A percentile compares a stretch with the other conserved stretches of the same genome.
These are phyloP conservation scores for Fusarium sp. DNA, from an alignment of 2,329 filamentous ascomycete species.

Conservation along the genomic window DNA sequence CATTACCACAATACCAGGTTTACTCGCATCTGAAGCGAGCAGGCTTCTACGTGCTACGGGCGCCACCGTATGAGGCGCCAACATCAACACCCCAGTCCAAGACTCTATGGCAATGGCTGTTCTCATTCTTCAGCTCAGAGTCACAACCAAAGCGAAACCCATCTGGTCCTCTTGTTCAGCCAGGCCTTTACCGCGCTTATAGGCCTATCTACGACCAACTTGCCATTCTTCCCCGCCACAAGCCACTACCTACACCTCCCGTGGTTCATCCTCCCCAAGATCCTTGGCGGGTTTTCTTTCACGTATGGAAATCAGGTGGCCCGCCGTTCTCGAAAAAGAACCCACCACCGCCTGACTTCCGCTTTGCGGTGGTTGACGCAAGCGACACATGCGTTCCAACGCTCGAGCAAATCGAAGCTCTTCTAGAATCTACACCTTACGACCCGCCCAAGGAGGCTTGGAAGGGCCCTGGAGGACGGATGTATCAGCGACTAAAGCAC, in stretches of 20 bases:
- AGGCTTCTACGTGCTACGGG: conserved; percentile 83
- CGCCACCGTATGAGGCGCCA: conserved; percentile 52
- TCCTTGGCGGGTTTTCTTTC: conserved; percentile 78
- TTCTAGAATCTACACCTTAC: conserved; percentile 78
- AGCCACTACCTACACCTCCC: conserved; percentile 54
- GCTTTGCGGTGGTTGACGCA: conserved; percentile 82
- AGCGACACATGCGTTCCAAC: conserved; percentile 76
- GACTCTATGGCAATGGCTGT: conserved; percentile 62
- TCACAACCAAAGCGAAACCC: conserved; percentile 42
- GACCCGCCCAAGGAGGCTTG: conserved; percentile 60
- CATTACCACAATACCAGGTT: conserved; percentile 84
- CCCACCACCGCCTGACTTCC: conserved; percentile 82
- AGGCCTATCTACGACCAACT: conserved; percentile 78
- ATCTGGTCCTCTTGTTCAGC: conserved; percentile 66
- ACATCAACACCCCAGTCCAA: conserved; percentile 28
- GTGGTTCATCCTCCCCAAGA: conserved; percentile 45
- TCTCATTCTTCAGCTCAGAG: conserved; percentile 53
- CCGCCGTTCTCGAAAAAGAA: conserved; percentile 78
- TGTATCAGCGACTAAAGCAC: conserved; percentile 83
- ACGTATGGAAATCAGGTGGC: conserved; percentile 77
- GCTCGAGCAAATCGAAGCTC: conserved; percentile 71
- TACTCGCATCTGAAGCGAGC: conserved; percentile 83
- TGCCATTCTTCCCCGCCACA: conserved; percentile 75
- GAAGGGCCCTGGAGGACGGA: conserved; percentile 55
- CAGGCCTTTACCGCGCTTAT: conserved; percentile 72